Evolutionary conservation across 352 stramenopile genomes (phyloP).

Genomic region (Phytophthora pseudosyringae): DNA sequence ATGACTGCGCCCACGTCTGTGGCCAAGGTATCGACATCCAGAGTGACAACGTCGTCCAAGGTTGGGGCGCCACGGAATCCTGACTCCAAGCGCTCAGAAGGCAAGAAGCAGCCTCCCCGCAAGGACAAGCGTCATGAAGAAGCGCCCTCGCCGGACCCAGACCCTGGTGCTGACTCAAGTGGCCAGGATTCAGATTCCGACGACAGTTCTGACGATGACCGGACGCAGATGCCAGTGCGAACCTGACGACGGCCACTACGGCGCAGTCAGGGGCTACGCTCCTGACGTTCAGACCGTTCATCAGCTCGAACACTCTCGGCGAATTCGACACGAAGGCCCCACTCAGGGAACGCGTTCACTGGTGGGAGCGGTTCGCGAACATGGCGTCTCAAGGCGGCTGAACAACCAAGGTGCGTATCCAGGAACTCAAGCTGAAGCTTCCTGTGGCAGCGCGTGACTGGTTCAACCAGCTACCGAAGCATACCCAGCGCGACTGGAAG

Average conservation of each 20-base stretch:
- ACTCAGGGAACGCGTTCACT: background rate
- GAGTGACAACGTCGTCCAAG: too few species aligned
- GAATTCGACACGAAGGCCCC: background rate
- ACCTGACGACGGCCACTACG: background rate
- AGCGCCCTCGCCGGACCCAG: too few species aligned
- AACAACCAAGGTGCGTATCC: background rate
- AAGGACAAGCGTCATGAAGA: background rate
- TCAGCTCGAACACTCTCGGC: background rate
- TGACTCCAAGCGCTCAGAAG: too few species aligned
- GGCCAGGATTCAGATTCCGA: too few species aligned
- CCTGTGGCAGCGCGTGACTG: background rate
- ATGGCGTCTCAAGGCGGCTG: background rate
- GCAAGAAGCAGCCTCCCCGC: too few species aligned
- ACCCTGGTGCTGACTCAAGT: too few species aligned
- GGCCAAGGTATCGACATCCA: too few species aligned
- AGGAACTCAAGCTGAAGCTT: slow-evolving; percentile 6
- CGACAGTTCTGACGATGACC: too few species aligned
- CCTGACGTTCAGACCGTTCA: background rate
- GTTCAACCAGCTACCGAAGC: background rate
- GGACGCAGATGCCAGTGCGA: background rate
- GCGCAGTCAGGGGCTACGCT: background rate
- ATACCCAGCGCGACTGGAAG: background rate
- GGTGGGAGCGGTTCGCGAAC: background rate
- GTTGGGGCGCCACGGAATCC: too few species aligned
- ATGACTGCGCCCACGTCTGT: too few species aligned